Evolutionary conservation across 2,329 filamentous ascomycete species (phyloP).

Genomic region (Achaetomium macrosporum): DNA sequence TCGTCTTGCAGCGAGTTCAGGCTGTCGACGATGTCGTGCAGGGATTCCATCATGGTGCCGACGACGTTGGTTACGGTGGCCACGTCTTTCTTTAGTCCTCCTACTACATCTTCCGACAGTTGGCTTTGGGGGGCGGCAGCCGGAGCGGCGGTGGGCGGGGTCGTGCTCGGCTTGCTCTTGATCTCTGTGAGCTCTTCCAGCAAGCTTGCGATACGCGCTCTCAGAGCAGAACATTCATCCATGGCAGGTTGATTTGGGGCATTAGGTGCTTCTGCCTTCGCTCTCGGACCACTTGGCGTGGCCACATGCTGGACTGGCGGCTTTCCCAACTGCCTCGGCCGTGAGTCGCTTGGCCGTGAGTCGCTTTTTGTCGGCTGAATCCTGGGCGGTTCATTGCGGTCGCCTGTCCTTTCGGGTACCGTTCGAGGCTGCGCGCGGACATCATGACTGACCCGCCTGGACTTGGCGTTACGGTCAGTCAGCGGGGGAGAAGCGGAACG

Average conservation of each 20-base stretch:
- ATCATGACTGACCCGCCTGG: slow-evolving; percentile 1
- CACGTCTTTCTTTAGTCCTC: slow-evolving; percentile 5
- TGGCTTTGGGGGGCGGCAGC: background rate
- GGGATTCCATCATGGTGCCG: slow-evolving; percentile 20
- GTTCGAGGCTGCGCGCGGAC: background rate
- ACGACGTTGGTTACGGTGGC: slow-evolving; percentile 10
- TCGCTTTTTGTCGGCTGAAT: slow-evolving; percentile 7
- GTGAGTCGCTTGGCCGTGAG: background rate
- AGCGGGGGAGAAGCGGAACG: slow-evolving; percentile 14
- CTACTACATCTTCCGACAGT: slow-evolving; percentile 2
- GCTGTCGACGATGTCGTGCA: slow-evolving; percentile 19
- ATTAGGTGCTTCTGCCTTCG: background rate
- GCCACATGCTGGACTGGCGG: background rate
- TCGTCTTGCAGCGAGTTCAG: slow-evolving; percentile 14
- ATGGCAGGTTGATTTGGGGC: background rate
- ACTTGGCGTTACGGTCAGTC: slow-evolving; percentile 5
- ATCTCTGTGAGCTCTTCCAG: slow-evolving; percentile 13
- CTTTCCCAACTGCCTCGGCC: background rate
- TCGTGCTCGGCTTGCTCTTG: slow-evolving; percentile 1
- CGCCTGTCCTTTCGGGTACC: slow-evolving; percentile 2
- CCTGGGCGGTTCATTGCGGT: background rate
- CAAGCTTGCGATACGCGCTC: slow-evolving; percentile 2
- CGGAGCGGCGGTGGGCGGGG: background rate
- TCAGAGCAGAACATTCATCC: background rate
- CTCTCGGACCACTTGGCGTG: background rate